Evolutionary conservation across 352 stramenopile genomes (phyloP), one percentile per base, ranked within the genome.

Genomic region (Phytophthora vignae): DNA sequence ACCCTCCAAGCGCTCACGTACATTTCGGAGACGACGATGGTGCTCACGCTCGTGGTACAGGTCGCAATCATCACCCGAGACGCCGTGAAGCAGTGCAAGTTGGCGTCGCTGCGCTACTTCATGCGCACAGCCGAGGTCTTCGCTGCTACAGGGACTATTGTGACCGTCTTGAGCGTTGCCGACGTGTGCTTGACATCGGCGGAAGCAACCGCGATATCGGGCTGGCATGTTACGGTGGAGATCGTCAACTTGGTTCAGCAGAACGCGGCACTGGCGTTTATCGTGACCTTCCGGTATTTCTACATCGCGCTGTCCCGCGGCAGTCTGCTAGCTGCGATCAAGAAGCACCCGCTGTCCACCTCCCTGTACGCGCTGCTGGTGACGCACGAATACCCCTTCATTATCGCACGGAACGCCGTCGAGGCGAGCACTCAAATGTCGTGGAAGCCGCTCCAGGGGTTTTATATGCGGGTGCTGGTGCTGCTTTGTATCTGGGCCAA

Each of bases 31-130:
- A 63, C 46, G 14, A 21, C 52, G 12, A 46, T 65, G n/a, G 29
- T 68, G 27, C 71, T 74, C n/a, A 73, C 71, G 22, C 69, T 78
- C 48, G 19, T 69, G 12, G 31, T 62, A n/a, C 77, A 84, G 58
- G 71, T 82, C 54, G 64, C 65, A 2, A 78, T 84, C 46, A 79
- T 78, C 61, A 71, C 69, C 25, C 60, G 63, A 11, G 77, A 84
- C 50, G 59, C 77, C 4, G 63, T 63, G 22, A 77, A 78, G 38
- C 60, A 79, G 36, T 67, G 49, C 52, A 74, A 79, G 48, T 58
- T 68, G 19, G 48, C 60, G 31, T 71, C 74, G 21, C 54, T 84
- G 40, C 53, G 57, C 19, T 66, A 55, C 27, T 56, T 82, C 22
- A 78, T 65, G 58, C 56, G 54, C 19, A 48, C 53, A 3, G 54